Conservation (phyloP, 257 asterid species). For the Knoxia roxburghii region DNA sequence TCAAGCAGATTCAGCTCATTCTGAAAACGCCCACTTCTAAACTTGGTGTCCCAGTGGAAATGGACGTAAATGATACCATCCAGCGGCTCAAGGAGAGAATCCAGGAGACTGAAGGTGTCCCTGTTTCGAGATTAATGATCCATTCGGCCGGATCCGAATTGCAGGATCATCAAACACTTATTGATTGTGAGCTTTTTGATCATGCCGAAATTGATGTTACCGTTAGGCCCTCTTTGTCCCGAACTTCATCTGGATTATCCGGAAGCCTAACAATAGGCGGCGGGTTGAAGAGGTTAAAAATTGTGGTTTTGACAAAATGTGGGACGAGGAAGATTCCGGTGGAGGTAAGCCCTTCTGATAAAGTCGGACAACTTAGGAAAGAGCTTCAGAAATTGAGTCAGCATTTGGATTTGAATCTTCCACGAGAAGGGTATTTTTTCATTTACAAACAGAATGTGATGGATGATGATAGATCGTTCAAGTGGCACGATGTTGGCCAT, state of each 20-base stretch:
- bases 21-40: constrained; percentile 36
- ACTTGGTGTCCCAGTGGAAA: constrained; percentile 20
- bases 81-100: constrained; percentile 45
- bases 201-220: constrained; percentile 35
- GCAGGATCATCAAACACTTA: constrained; percentile 31
- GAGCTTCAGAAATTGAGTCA: constrained; percentile 39
- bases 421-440: constrained; percentile 56
- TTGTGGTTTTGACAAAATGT: constrained; percentile 25
- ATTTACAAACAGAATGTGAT: constrained; percentile 58
- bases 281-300: constrained; percentile 24
- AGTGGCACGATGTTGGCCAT: constrained; percentile 59
- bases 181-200: constrained; percentile 29
- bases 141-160: constrained; percentile 40
- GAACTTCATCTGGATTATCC: constrained; percentile 22
- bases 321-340: constrained; percentile 38
- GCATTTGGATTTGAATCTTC: constrained; percentile 37
- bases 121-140: constrained; percentile 16
- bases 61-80: constrained; percentile 34
- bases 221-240: constrained; percentile 19
- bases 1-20: constrained; percentile 30
- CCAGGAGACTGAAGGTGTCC: constrained; percentile 34
- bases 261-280: constrained; percentile 5
- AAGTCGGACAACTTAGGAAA: constrained; percentile 42
- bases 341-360: constrained; percentile 42
- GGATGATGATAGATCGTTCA: constrained; percentile 65